Percentiles rank a stretch among this genome's conserved stretches.
phyloP scores from a whole-genome alignment of 1,284 basidiomycete genomes.

The Coniferiporia sulphurascens region DNA sequence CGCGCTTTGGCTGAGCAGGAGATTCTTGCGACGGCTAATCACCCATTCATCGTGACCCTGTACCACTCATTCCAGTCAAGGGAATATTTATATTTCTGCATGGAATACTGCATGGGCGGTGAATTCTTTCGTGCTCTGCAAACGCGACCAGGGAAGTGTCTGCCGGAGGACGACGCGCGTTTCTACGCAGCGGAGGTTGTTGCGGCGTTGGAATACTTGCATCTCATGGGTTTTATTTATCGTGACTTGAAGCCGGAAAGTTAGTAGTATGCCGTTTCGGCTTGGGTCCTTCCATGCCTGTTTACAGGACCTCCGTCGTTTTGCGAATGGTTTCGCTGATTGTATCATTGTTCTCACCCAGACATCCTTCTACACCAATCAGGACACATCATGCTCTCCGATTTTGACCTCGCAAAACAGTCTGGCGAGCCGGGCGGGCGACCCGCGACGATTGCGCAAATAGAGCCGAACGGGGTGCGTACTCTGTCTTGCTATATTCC shows the following conservation, averaged over 20 bases:
- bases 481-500: constrained; percentile 18
- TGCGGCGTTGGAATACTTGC: constrained; percentile 96
- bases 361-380: constrained; percentile 98
- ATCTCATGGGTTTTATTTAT: constrained; percentile 99
- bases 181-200: constrained; percentile 99
- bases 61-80: constrained; percentile 99
- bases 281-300: neutral
- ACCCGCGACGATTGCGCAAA: constrained; percentile 87
- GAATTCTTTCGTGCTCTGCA: constrained; percentile 98
- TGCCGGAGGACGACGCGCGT: constrained; percentile 90
- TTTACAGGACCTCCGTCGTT: neutral
- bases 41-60: constrained; percentile 96
- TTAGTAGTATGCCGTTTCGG: constrained; percentile 28
- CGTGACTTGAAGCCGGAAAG: constrained; percentile 99
- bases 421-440: constrained; percentile 82
- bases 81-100: constrained; percentile 94
- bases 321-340: constrained; percentile 1
- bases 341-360: constrained; percentile 29
- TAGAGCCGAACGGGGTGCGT: constrained; percentile 83
- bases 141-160: constrained; percentile 91
- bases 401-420: constrained; percentile 98
- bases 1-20: constrained; percentile 95
- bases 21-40: constrained; percentile 93
- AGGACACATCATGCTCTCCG: constrained; percentile 98
- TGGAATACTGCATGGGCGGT: constrained; percentile 99